Conservation (phyloP, 306 rosid species). For the Medicago arabica region DNA sequence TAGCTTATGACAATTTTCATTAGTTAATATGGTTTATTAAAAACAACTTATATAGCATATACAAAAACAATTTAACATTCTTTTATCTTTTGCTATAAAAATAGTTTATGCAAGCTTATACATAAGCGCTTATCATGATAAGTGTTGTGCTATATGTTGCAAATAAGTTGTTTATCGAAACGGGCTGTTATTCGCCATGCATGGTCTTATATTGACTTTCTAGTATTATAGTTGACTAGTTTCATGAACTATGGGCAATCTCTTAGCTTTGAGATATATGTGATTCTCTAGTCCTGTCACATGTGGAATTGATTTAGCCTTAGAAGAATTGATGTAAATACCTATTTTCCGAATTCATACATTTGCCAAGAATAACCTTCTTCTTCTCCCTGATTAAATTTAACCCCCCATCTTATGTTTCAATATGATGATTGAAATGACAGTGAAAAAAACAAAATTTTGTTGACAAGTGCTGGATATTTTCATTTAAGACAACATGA, state of each 20-base stretch:
- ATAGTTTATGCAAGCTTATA: too few relatives aligned
- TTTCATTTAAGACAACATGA: slow-evolving; percentile 72
- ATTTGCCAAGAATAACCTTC: neutral
- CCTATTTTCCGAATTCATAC: too few relatives aligned
- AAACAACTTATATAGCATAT: too few relatives aligned
- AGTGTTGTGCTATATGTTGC: too few relatives aligned
- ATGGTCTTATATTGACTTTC: neutral
- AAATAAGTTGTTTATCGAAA: too few relatives aligned
- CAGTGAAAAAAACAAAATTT: slow-evolving; percentile 67
- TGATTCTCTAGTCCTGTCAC: neutral
- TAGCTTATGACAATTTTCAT: too few relatives aligned
- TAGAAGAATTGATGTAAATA: too few relatives aligned
- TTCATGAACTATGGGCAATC: slow-evolving; percentile 4
- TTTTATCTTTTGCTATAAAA: too few relatives aligned
- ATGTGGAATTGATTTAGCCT: neutral
- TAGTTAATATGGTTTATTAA: too few relatives aligned
- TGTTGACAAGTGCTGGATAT: slow-evolving; percentile 74
- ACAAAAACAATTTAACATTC: too few relatives aligned
- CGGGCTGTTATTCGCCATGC: neutral
- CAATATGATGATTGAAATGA: slow-evolving; percentile 38
- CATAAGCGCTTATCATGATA: too few relatives aligned
- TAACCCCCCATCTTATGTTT: slow-evolving; percentile 20
- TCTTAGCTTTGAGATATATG: slow-evolving; percentile 1
- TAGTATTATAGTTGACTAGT: neutral
- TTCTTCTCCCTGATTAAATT: neutral